Conservation (phyloP, 2,329 filamentous ascomycete genomes). For the Penicillium decumbens region DNA sequence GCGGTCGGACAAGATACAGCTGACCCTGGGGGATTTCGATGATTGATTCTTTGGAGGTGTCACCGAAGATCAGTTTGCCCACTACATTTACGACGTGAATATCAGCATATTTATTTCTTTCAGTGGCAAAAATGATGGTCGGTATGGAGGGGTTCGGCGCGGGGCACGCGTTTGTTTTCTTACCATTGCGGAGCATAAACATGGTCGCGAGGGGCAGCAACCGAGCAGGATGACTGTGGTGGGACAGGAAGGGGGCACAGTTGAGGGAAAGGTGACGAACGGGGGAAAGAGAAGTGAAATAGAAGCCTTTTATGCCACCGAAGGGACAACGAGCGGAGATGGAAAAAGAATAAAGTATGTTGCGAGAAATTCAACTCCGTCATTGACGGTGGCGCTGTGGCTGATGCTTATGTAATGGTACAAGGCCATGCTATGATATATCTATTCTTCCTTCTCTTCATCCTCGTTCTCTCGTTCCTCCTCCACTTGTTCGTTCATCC, state of each 20-base stretch:
- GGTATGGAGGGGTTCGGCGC: conserved; percentile 25
- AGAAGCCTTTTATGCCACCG: neutral
- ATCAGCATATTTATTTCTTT: conserved; percentile 3
- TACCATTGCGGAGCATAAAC: conserved; percentile 57
- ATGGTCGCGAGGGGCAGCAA: conserved; percentile 39
- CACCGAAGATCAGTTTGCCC: conserved; percentile 86
- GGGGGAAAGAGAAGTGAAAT: neutral
- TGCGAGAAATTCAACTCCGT: conserved; percentile 15
- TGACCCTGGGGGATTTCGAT: conserved; percentile 94
- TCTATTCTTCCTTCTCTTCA: neutral
- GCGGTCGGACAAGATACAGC: conserved; percentile 91
- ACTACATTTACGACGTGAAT: conserved; percentile 49
- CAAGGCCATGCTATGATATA: neutral
- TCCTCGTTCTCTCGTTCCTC: neutral
- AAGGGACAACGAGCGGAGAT: conserved; percentile 3
- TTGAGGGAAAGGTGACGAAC: neutral
- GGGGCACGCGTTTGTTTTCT: conserved; percentile 29
- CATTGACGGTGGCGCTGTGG: conserved; percentile 16
- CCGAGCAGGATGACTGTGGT: conserved; percentile 18
- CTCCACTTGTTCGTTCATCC: conserved; percentile 3
- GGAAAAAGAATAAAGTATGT: conserved; percentile 3
- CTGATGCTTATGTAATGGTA: neutral
- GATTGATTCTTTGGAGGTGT: conserved; percentile 83
- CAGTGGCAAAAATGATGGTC: conserved; percentile 4
- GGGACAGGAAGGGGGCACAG: neutral